Conservation (phyloP, 23 red algal species). For the Gracilaria gracilis region DNA sequence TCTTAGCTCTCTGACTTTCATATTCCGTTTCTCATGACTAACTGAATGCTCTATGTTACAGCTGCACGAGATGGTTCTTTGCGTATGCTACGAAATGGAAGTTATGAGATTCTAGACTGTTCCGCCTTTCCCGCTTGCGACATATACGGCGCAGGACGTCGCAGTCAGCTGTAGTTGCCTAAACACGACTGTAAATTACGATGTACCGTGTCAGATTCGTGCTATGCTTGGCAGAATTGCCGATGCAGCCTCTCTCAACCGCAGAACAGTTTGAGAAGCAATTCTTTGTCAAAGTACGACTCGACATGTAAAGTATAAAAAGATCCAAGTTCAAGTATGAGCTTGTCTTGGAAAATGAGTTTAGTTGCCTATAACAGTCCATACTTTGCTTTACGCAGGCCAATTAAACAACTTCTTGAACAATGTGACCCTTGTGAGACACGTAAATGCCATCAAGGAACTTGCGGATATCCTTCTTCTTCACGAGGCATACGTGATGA, state of each 20-base stretch:
- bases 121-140: constrained; percentile 65
- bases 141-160: constrained; percentile 16
- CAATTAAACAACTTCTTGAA: constrained; percentile 30
- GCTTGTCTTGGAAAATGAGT: neutral
- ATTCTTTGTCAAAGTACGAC: neutral
- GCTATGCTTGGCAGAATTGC: neutral
- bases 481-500: constrained; percentile 95
- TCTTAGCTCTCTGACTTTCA: neutral
- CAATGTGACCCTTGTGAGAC: constrained; percentile 86
- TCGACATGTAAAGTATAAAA: neutral
- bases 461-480: constrained; percentile 98
- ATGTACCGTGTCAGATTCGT: neutral
- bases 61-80: constrained; percentile 53
- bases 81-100: constrained; percentile 71
- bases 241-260: neutral
- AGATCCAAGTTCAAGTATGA: neutral
- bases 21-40: neutral
- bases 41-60: neutral
- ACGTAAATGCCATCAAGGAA: constrained; percentile 99
- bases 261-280: neutral
- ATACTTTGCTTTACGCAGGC: neutral
- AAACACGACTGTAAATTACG: neutral
- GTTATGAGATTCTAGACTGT: constrained; percentile 68
- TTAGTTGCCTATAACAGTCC: neutral
- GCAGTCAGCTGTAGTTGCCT: constrained; percentile 4